phyloP scores from a whole-genome alignment of 148 eudicot species.

The Rhododendron mucronatum region DNA sequence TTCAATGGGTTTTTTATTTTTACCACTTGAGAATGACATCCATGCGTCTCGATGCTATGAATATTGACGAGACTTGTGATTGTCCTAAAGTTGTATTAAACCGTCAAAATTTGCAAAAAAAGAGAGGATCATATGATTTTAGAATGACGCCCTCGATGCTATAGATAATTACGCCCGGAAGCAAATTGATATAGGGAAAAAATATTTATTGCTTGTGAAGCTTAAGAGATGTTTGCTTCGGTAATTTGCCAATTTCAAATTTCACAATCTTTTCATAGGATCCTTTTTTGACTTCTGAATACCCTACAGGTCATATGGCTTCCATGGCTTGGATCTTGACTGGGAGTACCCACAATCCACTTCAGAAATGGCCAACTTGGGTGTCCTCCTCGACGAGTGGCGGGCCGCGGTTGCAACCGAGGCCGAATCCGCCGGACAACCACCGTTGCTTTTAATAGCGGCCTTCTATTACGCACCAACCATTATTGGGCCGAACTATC shows the following conservation, averaged over 20 bases:
- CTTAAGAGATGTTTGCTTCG: no score
- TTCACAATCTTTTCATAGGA: background rate
- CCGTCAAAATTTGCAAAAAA: background rate
- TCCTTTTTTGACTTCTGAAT: background rate
- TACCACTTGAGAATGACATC: background rate
- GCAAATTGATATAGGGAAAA: no score
- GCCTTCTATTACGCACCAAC: constrained; percentile 30
- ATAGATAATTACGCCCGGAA: no score
- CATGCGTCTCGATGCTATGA: background rate
- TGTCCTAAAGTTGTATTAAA: background rate
- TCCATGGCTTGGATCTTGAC: constrained; percentile 55
- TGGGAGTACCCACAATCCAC: constrained; percentile 44
- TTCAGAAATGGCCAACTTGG: constrained; percentile 40
- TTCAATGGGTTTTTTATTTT: background rate
- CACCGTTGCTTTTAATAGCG: constrained; percentile 33
- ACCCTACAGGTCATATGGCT: constrained; percentile 20
- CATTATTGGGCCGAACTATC: constrained; percentile 18
- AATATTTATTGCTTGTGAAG: no score
- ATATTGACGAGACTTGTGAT: background rate
- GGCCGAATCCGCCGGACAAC: constrained; percentile 16
- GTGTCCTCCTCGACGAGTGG: constrained; percentile 43
- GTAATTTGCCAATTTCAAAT: background rate
- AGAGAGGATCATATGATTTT: no score
- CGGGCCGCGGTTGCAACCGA: constrained; percentile 35
- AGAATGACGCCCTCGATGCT: background rate